Conservation (phyloP, 2,329 filamentous ascomycete species). For the Massarina eburnea region DNA sequence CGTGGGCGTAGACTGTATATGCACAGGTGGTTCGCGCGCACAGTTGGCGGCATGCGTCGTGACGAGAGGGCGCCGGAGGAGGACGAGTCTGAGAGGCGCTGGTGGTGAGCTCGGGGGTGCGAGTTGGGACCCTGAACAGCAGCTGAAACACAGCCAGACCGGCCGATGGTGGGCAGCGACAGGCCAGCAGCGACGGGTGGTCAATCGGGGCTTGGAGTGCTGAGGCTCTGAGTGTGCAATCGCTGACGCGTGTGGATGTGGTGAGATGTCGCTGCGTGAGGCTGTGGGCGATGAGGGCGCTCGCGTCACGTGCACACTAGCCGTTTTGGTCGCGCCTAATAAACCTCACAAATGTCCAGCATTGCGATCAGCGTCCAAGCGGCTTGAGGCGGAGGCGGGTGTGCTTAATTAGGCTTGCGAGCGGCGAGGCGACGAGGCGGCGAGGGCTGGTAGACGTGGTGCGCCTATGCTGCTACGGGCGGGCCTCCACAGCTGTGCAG, state of each 20-base stretch:
- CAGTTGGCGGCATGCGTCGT: conserved; percentile 20
- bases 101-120: conserved; percentile 12
- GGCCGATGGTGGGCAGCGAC: conserved; percentile 7
- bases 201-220: background rate
- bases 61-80: conserved; percentile 12
- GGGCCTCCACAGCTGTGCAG: too few species aligned
- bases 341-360: background rate
- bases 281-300: background rate
- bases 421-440: too few species aligned
- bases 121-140: conserved; percentile 24
- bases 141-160: conserved; percentile 31
- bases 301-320: background rate
- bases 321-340: background rate
- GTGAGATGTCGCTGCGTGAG: conserved; percentile 6
- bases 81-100: conserved; percentile 3
- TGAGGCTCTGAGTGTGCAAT: background rate
- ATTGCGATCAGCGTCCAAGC: conserved; percentile 1
- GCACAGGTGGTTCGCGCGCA: conserved; percentile 6
- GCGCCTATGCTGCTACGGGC: too few species aligned
- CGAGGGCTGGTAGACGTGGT: too few species aligned
- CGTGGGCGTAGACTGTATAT: conserved; percentile 1
- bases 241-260: background rate
- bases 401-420: conserved; percentile 4
- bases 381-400: background rate
- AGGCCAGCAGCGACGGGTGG: conserved; percentile 4